Evolutionary conservation across 768 basidiomycete genomes (phyloP), one percentile per base, ranked within the genome.

Genomic region (Suillus fuscotomentosus): DNA sequence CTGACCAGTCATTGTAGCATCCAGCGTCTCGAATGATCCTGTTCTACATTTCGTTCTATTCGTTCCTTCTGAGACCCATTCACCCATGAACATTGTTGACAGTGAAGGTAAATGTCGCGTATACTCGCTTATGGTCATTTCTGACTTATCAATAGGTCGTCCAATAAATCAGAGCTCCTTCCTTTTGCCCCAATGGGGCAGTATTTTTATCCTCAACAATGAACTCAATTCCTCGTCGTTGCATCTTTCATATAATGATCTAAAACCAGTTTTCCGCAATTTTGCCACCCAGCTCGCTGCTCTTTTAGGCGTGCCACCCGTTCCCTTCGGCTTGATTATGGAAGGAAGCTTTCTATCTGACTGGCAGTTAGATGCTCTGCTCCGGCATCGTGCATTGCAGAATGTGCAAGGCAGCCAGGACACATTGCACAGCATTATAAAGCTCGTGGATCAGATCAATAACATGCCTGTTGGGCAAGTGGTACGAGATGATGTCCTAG

Each of bases 31-130:
- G 1, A 94, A 92, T 65, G 95, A 99, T 67, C 96, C 95, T 4
- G 95, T 98, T 1, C 78, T 99, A 1, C 93, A 98, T 75, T 96
- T 99, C 70, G 79, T 99, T 48, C 75, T 97, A 2, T 99, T 95
- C 72, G 81, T 97, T 2, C 97, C 97, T 2, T 89, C 90, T 0
- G 71, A 81, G 5, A 69, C 74, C n/a, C 87, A 85, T 62, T 80
- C 86, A 34, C 95, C 97, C 3, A 77, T 99, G 64, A 77, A 79
- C 39, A 88, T 97, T 27, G 77, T 90, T 10, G 79, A 87, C 63
- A 64, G 79, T 24, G 74, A 85, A 66, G 84, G 90, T 85, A 68
- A 66, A 74, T 48, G 13, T 48, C 67, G 50, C 59, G 64, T 61
- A 50, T 51, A 41, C 60, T 38, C 31, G 24, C 42, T 59, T 66